Evolutionary conservation across 2,329 filamentous ascomycete species (phyloP).

Genomic region (Knoxdaviesia proteae): DNA sequence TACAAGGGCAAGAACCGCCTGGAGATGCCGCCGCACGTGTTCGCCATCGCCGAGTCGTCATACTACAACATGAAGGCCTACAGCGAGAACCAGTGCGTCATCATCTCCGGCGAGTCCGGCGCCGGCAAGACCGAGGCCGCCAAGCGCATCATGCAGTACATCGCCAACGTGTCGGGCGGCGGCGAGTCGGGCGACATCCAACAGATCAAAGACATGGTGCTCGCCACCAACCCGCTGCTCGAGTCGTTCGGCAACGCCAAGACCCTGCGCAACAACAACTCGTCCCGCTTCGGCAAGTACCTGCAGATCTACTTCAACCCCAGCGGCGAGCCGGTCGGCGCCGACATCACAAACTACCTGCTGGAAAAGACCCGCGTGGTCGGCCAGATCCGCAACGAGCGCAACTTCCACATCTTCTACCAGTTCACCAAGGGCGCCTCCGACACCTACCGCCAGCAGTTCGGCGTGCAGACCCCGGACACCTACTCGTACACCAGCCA

Average conservation of each 20-base stretch:
- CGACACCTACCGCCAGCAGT: slow-evolving; percentile 67
- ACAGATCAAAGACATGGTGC: slow-evolving; percentile 97
- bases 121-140: slow-evolving; percentile 97
- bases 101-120: slow-evolving; percentile 95
- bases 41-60: slow-evolving; percentile 82
- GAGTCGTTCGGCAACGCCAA: slow-evolving; percentile 98
- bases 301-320: slow-evolving; percentile 90
- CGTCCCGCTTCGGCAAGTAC: slow-evolving; percentile 95
- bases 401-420: slow-evolving; percentile 99
- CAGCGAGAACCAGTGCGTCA: slow-evolving; percentile 96
- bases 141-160: slow-evolving; percentile 99
- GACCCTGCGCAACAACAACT: slow-evolving; percentile 96
- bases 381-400: slow-evolving; percentile 83
- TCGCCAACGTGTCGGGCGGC: slow-evolving; percentile 74
- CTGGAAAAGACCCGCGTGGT: slow-evolving; percentile 91
- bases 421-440: slow-evolving; percentile 93
- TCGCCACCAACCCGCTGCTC: slow-evolving; percentile 89
- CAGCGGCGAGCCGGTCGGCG: slow-evolving; percentile 79
- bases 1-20: slow-evolving; percentile 95
- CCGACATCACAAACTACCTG: slow-evolving; percentile 95
- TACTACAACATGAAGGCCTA: slow-evolving; percentile 99
- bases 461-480: slow-evolving; percentile 77
- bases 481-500: slow-evolving; percentile 85
- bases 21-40: slow-evolving; percentile 89
- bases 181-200: slow-evolving; percentile 72